These are phyloP conservation scores for Bipolaris gigantea DNA, from an alignment of 2,329 filamentous ascomycete genomes.

Conservation along the genomic window DNA sequence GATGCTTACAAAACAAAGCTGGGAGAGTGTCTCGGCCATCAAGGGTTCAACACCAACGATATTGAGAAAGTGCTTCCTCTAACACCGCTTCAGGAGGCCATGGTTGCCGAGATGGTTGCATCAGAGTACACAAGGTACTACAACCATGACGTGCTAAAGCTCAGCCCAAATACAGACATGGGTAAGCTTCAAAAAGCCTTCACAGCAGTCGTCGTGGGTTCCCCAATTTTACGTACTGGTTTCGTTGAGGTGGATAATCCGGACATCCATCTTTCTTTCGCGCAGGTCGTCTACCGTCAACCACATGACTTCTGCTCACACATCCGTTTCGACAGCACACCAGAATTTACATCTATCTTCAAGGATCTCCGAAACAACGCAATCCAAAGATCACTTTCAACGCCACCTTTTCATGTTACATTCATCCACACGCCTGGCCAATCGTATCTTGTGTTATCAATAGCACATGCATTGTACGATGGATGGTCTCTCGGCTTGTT, in stretches of 20 bases:
- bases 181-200: slow-evolving; percentile 63
- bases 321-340: slow-evolving; percentile 18
- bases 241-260: slow-evolving; percentile 70
- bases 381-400: slow-evolving; percentile 2
- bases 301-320: slow-evolving; percentile 43
- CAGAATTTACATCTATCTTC: slow-evolving; percentile 38
- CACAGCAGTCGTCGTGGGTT: slow-evolving; percentile 58
- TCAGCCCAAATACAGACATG: slow-evolving; percentile 60
- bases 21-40: slow-evolving; percentile 47
- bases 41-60: slow-evolving; percentile 40
- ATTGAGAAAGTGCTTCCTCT: slow-evolving; percentile 68
- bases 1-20: slow-evolving; percentile 27
- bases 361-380: slow-evolving; percentile 43
- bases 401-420: slow-evolving; percentile 42
- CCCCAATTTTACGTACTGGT: slow-evolving; percentile 73
- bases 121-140: slow-evolving; percentile 78
- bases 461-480: slow-evolving; percentile 87
- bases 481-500: slow-evolving; percentile 79
- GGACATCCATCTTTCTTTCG: slow-evolving; percentile 57
- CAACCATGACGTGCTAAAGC: slow-evolving; percentile 75
- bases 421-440: slow-evolving; percentile 40
- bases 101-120: slow-evolving; percentile 78
- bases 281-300: slow-evolving; percentile 55
- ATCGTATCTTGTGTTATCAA: slow-evolving; percentile 63
- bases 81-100: slow-evolving; percentile 83